Base-by-base conservation (phyloP, 192 early-diverging fungal genomes). In the Neocallimastix lanati region DNA sequence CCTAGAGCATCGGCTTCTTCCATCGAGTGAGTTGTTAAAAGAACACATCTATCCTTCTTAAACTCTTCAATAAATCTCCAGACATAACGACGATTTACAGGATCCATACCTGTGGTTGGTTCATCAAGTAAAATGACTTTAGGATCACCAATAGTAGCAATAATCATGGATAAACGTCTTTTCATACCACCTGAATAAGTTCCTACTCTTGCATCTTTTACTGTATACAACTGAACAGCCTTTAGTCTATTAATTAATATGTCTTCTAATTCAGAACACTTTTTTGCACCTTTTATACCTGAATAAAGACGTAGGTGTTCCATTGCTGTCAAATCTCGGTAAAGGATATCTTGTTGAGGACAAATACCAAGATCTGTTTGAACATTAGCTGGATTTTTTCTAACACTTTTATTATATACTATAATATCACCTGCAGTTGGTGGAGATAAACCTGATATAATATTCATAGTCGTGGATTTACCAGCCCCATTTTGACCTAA, bases 31-130 rank as follows among this genome's bases (percentile, higher is more conserved):
- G 92, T 93, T 0, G 92, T 92, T 83, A 92, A 82, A 35, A 93
- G 36, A 81, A 33, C 28, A 28, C 77, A 28, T 76, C 92, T 85
- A 37, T 89, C 88, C 58, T 86, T 82, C 82, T 94, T 94, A 84
- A 93, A 94, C 79, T 91, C 87, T 81, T 92, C 91, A 80, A 94
- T 86, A 84, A 94, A 94, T 28, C 81, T 81, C 93, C 93, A 94
- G 0, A 94, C 92, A 81, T 92, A 87, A 28, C 93, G 85, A 76
- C 92, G 88, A 82, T 94, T 93, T 33, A 93, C 89, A 0, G 93
- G 93, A 78, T 94, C 93, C 92, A 94, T 93, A 78, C 92, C 78
- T 5, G 78, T 79, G 2, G 78, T 79, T 29, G 78, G 78, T 29
- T 79, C 78, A 76, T 79, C 78, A 25, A 29, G 18, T 25, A 79